A percentile compares a stretch with the other conserved stretches of the same genome.
phyloP scores from a whole-genome alignment of 345 rosid genomes.

The Combretum micranthum region DNA sequence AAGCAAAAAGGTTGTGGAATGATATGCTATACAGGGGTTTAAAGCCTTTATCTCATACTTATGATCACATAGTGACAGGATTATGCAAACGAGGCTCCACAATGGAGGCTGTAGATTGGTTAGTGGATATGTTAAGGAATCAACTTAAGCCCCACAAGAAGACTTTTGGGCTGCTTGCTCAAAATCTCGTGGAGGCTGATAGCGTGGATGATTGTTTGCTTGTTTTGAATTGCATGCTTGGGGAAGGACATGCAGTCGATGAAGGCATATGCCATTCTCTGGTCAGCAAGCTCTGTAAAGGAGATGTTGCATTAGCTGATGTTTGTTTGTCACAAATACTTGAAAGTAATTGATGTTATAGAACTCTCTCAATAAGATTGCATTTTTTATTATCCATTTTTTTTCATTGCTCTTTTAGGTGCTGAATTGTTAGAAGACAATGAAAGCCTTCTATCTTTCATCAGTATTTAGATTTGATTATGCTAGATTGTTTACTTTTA shows the following conservation, averaged over 20 bases:
- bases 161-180: constrained; percentile 19
- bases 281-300: constrained; percentile 21
- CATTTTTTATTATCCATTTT: too few relatives aligned
- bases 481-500: too few relatives aligned
- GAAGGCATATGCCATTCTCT: constrained; percentile 15
- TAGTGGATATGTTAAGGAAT: constrained; percentile 21
- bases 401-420: too few relatives aligned
- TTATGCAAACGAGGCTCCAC: constrained; percentile 19
- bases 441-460: too few relatives aligned
- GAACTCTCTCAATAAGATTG: not conserved
- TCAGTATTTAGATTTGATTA: too few relatives aligned
- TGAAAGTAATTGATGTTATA: constrained; percentile 1
- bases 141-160: constrained; percentile 16
- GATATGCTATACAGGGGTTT: constrained; percentile 28
- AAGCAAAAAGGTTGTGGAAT: constrained; percentile 21
- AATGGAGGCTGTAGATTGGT: constrained; percentile 26
- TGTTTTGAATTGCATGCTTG: constrained; percentile 19
- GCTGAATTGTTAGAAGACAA: too few relatives aligned
- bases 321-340: constrained; percentile 11
- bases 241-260: constrained; percentile 18
- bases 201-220: constrained; percentile 31
- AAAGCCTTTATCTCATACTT: constrained; percentile 13
- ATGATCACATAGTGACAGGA: constrained; percentile 15
- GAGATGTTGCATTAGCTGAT: constrained; percentile 11
- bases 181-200: constrained; percentile 15